Evolutionary conservation across 2,329 filamentous ascomycete species (phyloP).

Genomic region (Helotiales sp.): DNA sequence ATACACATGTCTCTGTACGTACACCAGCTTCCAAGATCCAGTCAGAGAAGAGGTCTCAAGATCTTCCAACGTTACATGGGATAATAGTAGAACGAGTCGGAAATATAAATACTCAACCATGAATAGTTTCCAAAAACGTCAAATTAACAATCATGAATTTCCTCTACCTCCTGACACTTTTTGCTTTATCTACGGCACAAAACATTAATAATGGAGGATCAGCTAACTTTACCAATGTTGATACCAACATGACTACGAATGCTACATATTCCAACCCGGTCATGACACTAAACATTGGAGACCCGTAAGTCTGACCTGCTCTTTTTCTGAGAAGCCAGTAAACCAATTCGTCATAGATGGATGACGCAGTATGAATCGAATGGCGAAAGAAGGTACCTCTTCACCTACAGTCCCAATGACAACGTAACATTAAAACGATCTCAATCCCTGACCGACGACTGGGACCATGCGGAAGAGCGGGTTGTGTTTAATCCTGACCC

Average conservation of each 20-base stretch:
- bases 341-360: background rate
- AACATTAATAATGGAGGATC: background rate
- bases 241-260: background rate
- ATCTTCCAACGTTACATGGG: background rate
- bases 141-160: background rate
- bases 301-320: background rate
- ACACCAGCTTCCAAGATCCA: background rate
- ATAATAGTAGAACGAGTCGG: background rate
- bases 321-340: background rate
- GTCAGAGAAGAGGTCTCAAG: background rate
- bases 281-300: background rate
- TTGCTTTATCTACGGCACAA: background rate
- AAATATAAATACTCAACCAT: background rate
- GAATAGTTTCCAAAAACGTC: background rate
- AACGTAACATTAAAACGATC: background rate
- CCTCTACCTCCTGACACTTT: background rate
- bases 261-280: background rate
- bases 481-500: constrained; percentile 1
- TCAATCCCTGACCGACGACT: background rate
- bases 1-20: background rate
- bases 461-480: background rate
- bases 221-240: background rate
- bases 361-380: background rate
- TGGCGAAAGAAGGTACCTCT: background rate
- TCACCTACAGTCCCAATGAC: background rate